phyloP scores from a whole-genome alignment of 306 rosid species.

The Casuarina glauca region DNA sequence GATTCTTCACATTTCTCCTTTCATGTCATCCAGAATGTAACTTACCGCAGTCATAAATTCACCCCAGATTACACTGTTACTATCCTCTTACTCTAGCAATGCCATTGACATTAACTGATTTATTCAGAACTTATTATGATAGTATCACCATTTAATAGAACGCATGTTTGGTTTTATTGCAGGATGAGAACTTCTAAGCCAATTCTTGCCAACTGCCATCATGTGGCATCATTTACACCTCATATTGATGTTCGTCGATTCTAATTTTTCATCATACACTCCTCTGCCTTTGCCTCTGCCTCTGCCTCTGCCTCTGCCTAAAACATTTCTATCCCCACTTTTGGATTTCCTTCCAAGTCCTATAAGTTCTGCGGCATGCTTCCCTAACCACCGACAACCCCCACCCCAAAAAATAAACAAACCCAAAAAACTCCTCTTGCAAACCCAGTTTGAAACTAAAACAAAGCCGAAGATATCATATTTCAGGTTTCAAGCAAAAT shows the following conservation, averaged over 20 bases:
- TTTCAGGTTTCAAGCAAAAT: neutral
- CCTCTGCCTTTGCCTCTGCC: neutral
- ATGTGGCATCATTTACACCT: neutral
- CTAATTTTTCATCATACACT: neutral
- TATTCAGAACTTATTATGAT: neutral
- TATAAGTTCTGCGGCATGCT: too few relatives aligned
- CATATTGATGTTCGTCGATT: neutral
- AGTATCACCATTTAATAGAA: neutral
- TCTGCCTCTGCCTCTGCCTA: too few relatives aligned
- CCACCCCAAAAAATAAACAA: too few relatives aligned
- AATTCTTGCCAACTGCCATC: neutral
- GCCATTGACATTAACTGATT: neutral
- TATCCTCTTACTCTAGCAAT: neutral
- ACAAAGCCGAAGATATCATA: neutral
- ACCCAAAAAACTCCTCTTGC: too few relatives aligned
- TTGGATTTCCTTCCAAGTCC: too few relatives aligned
- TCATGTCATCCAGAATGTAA: neutral
- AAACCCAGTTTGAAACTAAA: too few relatives aligned
- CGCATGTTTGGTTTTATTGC: neutral
- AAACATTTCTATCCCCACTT: too few relatives aligned
- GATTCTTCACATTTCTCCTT: neutral
- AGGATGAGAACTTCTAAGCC: neutral
- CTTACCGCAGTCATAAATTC: neutral
- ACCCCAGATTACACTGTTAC: neutral
- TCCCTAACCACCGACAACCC: too few relatives aligned